Evolutionary conservation across 139 green algal species (phyloP), one percentile per base, ranked within the genome.

Genomic region (Coccomyxa sp.): DNA sequence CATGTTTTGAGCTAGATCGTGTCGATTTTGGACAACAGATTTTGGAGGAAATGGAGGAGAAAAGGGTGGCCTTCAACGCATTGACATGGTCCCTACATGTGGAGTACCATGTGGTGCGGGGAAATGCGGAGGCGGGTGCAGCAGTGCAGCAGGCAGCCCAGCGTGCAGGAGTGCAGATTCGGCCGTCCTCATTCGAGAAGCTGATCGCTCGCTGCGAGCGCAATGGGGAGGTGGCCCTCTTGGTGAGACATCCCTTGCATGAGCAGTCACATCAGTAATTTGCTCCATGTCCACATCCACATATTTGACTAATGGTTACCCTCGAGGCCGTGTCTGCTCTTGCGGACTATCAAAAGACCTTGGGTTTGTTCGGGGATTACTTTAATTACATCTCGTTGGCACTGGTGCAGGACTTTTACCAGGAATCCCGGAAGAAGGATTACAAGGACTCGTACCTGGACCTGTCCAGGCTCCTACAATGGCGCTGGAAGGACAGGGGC

Each of bases 71-170:
- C 58, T 77, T 60, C 30, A 88, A 86, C 31, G 63, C 21, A 16
- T 32, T 67, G 32, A 86, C 82, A 13, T 79, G 86, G 79, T 25
- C 78, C n/a, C 82, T 83, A 32, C 45, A 82, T 74, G 82, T 88
- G 51, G 60, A 88, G 74, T n/a, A 57, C n/a, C n/a, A 58, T 15
- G 13, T 77, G 32, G 25, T 58, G 10, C 31, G 31, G 30, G 14
- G 31, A 30, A 10, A 80, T 15, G 14, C 14, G 17, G 3, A 58
- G 76, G 76, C 13, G 10, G 28, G 13, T 13, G 60, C 30, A 10
- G 14, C 17, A 25, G 67, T 23, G 18, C 67, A 71, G 1, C 21
- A 71, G 18, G 63, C 18, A 71, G 63, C 63, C 21, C 18, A 28
- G 63, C 18, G 18, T 4, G 63, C 63, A 28, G 63, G 63, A 71